Conservation (phyloP, 176 grass and related monocot genomes). For the Stipa capillata region DNA sequence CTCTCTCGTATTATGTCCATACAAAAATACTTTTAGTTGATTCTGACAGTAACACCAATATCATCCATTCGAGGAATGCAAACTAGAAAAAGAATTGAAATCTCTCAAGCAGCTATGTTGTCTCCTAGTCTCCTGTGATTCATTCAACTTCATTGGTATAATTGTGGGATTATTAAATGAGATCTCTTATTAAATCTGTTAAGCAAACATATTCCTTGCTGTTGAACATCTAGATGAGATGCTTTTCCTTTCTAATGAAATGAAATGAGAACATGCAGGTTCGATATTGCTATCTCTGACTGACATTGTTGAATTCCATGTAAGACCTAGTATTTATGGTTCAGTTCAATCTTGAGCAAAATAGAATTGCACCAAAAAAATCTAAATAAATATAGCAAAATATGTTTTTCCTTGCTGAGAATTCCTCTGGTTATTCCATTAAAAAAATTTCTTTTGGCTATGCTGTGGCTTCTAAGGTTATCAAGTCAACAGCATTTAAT, state of each 20-base stretch:
- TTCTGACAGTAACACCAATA: neutral
- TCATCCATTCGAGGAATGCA: neutral
- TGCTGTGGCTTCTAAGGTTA: neutral
- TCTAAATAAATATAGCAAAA: too few species aligned
- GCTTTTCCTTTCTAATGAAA: neutral
- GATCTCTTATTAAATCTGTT: too few species aligned
- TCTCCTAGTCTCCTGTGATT: neutral
- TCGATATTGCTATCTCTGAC: neutral
- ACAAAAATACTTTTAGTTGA: too few species aligned
- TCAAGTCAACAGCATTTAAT: neutral
- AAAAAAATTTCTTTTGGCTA: neutral
- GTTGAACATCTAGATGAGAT: neutral
- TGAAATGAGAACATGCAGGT: neutral
- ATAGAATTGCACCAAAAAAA: too few species aligned
- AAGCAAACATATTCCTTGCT: too few species aligned
- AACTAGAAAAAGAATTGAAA: constrained; percentile 3
- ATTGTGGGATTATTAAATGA: constrained; percentile 1
- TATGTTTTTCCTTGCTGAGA: too few species aligned
- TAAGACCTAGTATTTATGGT: neutral
- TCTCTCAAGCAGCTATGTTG: neutral
- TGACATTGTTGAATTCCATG: neutral
- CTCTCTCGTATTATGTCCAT: too few species aligned
- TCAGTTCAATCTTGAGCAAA: too few species aligned
- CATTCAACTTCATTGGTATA: neutral
- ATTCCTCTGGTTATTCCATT: neutral